Percentiles rank a stretch among this genome's conserved stretches.
Evolutionary conservation across 2,329 filamentous ascomycete species (phyloP).

Genomic region (Diplodia seriata): DNA sequence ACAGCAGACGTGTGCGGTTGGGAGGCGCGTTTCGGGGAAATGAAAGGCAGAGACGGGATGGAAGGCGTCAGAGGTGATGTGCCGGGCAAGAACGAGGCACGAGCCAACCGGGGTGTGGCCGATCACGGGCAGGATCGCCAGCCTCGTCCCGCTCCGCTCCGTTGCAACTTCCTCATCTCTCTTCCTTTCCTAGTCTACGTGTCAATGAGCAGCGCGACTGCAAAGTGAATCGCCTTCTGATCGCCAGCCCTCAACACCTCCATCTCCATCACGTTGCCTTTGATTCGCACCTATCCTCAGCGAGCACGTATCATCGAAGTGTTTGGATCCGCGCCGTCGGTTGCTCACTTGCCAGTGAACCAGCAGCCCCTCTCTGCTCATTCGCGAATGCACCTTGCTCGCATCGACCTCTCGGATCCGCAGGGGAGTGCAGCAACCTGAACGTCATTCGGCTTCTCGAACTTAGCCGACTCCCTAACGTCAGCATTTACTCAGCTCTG

Average conservation of each 20-base stretch:
- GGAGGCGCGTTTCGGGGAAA: neutral
- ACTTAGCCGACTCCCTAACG: neutral
- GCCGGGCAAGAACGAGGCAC: neutral
- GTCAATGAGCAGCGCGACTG: neutral
- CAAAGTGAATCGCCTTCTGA: neutral
- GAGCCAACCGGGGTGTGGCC: neutral
- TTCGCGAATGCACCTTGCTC: neutral
- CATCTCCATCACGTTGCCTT: neutral
- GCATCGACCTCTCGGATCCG: neutral
- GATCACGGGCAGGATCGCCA: neutral
- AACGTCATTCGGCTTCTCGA: neutral
- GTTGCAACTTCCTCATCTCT: neutral
- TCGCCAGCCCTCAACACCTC: neutral
- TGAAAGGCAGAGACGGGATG: neutral
- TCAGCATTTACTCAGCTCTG: neutral
- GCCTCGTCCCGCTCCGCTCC: too few species aligned
- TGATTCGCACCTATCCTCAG: neutral
- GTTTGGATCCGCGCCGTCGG: neutral
- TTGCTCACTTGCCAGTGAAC: neutral
- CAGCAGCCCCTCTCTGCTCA: neutral
- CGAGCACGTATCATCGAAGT: neutral
- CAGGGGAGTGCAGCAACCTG: neutral
- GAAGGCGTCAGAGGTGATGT: neutral
- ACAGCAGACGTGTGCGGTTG: neutral
- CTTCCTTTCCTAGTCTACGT: too few species aligned